A percentile compares a stretch with the other conserved stretches of the same genome.
phyloP scores from a whole-genome alignment of 331 rosid species.

The Erythrophleum ivorense region DNA sequence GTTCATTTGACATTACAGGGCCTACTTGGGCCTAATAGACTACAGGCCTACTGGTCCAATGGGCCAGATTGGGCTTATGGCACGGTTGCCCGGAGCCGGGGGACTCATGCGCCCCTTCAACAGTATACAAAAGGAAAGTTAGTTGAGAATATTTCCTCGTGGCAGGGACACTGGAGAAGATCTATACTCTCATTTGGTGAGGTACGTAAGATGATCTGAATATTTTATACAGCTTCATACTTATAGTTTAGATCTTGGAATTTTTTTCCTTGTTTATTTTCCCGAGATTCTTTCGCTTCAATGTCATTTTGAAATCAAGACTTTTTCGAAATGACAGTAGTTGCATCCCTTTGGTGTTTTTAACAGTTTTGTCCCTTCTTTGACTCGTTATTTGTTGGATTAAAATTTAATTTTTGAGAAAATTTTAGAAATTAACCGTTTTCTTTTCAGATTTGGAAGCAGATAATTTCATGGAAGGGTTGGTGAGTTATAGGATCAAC shows the following conservation, averaged over 20 bases:
- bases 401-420: neutral
- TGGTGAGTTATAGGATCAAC: slow-evolving; percentile 52
- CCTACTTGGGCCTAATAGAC: neutral
- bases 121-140: neutral
- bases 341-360: neutral
- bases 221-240: neutral
- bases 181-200: neutral
- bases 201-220: neutral
- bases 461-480: slow-evolving; percentile 68
- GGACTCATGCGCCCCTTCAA: neutral
- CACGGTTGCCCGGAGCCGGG: neutral
- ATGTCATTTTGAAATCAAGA: neutral
- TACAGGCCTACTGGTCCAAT: neutral
- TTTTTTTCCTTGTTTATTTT: slow-evolving; percentile 2
- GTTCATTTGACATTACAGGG: no score
- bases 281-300: slow-evolving; percentile 7
- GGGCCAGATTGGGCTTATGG: neutral
- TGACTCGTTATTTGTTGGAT: neutral
- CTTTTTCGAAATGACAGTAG: neutral
- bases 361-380: neutral
- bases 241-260: neutral
- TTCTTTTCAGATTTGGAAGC: slow-evolving; percentile 35
- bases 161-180: neutral
- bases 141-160: neutral
- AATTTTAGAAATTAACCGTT: neutral